These are phyloP conservation scores for Neurospora tetraspora DNA, from an alignment of 495 filamentous ascomycete species.

Conservation along the genomic window DNA sequence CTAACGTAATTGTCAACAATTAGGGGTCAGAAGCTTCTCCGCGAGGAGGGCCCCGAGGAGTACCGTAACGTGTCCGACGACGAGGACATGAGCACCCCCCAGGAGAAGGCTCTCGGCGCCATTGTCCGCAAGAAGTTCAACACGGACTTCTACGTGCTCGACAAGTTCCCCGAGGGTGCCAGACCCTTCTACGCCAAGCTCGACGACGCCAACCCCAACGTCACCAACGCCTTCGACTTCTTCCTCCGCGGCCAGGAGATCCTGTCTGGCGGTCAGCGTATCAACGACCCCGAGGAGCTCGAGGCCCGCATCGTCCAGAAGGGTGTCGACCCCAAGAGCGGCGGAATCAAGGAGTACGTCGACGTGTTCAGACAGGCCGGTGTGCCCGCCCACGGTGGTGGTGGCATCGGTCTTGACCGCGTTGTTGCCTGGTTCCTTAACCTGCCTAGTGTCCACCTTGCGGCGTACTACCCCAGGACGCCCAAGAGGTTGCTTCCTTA, in stretches of 20 bases:
- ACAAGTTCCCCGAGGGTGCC: slow-evolving; percentile 79
- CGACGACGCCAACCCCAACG: slow-evolving; percentile 52
- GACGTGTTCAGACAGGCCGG: slow-evolving; percentile 70
- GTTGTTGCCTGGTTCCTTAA: slow-evolving; percentile 84
- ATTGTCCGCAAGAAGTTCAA: slow-evolving; percentile 73
- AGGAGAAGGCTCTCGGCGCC: slow-evolving; percentile 85
- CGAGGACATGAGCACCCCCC: slow-evolving; percentile 72
- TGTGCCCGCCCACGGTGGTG: slow-evolving; percentile 70
- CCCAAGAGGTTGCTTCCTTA: slow-evolving; percentile 72
- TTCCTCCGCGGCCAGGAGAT: slow-evolving; percentile 90
- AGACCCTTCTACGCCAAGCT: slow-evolving; percentile 89
- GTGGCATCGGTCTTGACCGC: slow-evolving; percentile 78
- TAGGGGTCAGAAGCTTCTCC: slow-evolving; percentile 61
- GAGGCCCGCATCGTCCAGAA: slow-evolving; percentile 58
- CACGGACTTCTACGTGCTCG: slow-evolving; percentile 86
- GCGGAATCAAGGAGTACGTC: slow-evolving; percentile 64
- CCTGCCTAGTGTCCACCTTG: slow-evolving; percentile 69
- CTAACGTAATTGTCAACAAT: not conserved
- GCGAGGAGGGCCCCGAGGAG: slow-evolving; percentile 67
- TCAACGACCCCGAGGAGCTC: slow-evolving; percentile 62
- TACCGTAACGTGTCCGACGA: slow-evolving; percentile 56
- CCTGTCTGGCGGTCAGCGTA: slow-evolving; percentile 77
- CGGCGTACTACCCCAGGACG: slow-evolving; percentile 72
- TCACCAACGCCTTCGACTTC: slow-evolving; percentile 85
- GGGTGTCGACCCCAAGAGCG: slow-evolving; percentile 60